Evolutionary conservation across 164 flowering plant genomes (phyloP).

Genomic region (Liriodendron chinense): DNA sequence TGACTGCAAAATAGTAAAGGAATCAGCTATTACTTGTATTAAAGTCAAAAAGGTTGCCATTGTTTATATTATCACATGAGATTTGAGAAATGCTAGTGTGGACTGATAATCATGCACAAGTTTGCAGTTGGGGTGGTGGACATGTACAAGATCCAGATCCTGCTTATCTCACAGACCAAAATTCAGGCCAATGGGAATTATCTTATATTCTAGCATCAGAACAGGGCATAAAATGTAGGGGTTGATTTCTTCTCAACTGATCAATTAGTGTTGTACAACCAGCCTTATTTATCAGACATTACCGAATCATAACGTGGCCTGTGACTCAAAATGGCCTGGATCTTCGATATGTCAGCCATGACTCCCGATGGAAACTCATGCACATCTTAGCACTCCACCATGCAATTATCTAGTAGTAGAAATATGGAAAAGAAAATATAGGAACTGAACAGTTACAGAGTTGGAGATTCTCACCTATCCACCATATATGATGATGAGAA

Average conservation of each 20-base stretch:
- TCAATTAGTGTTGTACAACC: neutral
- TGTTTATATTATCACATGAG: neutral
- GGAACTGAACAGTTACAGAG: neutral
- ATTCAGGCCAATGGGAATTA: too few species aligned
- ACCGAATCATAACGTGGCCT: neutral
- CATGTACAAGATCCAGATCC: too few species aligned
- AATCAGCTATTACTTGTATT: neutral
- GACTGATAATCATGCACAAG: neutral
- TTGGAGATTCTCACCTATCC: constrained; percentile 33
- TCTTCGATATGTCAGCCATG: too few species aligned
- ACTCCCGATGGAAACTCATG: too few species aligned
- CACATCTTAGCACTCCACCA: too few species aligned
- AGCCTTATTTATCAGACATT: neutral
- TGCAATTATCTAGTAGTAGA: too few species aligned
- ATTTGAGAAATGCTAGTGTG: neutral
- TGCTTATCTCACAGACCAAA: too few species aligned
- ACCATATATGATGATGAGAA: constrained; percentile 48
- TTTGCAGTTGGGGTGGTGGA: too few species aligned
- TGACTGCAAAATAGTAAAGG: constrained; percentile 35
- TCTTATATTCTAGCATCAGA: too few species aligned
- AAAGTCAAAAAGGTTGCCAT: neutral
- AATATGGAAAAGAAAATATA: neutral
- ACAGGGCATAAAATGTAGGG: neutral
- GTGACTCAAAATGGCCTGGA: neutral
- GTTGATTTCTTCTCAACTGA: neutral